Conservation (phyloP, 495 filamentous ascomycete genomes). For the Hypoxylon fragiforme region DNA sequence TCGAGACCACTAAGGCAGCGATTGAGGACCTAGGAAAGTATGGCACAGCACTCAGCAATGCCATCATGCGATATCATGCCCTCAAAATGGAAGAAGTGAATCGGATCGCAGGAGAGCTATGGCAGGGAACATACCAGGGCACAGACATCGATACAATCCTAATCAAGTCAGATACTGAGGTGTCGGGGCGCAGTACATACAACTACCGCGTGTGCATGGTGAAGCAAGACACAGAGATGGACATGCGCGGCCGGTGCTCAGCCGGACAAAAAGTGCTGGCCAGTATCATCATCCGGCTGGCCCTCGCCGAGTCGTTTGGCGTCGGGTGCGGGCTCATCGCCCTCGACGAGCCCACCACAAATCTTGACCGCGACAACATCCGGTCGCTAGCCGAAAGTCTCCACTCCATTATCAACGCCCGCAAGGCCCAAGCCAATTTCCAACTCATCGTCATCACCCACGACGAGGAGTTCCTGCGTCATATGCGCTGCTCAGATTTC, state of each 20-base stretch:
- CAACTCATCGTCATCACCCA: constrained; percentile 99
- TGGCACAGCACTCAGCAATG: constrained; percentile 79
- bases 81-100: constrained; percentile 99
- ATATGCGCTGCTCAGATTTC: constrained; percentile 95
- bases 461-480: constrained; percentile 92
- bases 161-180: constrained; percentile 86
- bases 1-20: constrained; percentile 89
- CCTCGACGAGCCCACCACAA: constrained; percentile 97
- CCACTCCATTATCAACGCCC: constrained; percentile 81
- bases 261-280: constrained; percentile 96
- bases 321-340: constrained; percentile 95
- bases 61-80: constrained; percentile 94
- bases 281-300: constrained; percentile 95
- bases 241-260: constrained; percentile 97
- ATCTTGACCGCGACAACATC: constrained; percentile 94
- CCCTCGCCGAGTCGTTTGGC: constrained; percentile 95
- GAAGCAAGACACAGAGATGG: constrained; percentile 96
- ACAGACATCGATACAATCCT: constrained; percentile 97
- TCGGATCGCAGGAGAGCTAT: constrained; percentile 88
- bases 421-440: constrained; percentile 89
- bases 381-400: constrained; percentile 80
- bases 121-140: constrained; percentile 95
- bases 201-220: constrained; percentile 99
- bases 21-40: constrained; percentile 88
- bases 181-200: constrained; percentile 77